These are phyloP conservation scores for Colletotrichum sp. DNA, from an alignment of 2,329 filamentous ascomycete genomes.

Conservation along the genomic window DNA sequence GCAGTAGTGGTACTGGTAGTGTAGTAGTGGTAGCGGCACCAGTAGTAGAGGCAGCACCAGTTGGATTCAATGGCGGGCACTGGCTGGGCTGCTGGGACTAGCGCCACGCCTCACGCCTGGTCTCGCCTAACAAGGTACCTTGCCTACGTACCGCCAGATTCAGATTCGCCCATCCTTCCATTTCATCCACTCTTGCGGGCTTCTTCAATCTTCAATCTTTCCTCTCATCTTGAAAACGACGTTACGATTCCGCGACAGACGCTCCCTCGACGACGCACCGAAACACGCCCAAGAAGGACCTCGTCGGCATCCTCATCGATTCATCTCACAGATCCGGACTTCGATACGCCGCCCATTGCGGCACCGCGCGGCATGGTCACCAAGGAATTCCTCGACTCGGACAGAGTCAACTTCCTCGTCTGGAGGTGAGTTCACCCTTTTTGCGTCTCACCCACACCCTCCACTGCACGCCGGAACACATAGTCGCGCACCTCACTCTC, in stretches of 20 bases:
- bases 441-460: slow-evolving; percentile 22
- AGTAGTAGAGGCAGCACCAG: not conserved
- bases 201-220: slow-evolving; percentile 22
- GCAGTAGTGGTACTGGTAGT: not conserved
- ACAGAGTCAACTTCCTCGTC: slow-evolving; percentile 73
- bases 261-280: slow-evolving; percentile 11
- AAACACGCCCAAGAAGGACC: not conserved
- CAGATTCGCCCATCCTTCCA: slow-evolving; percentile 21
- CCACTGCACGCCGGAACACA: not conserved
- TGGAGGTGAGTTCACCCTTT: slow-evolving; percentile 64
- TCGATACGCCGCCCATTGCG: slow-evolving; percentile 20
- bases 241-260: not conserved
- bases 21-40: not conserved
- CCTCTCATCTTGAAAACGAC: slow-evolving; percentile 22
- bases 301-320: not conserved
- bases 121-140: slow-evolving; percentile 23
- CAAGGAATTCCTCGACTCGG: slow-evolving; percentile 69
- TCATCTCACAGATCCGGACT: not conserved
- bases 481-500: slow-evolving; percentile 10
- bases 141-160: slow-evolving; percentile 21
- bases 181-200: slow-evolving; percentile 21
- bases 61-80: not conserved
- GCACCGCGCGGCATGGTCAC: slow-evolving; percentile 39
- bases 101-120: slow-evolving; percentile 21
- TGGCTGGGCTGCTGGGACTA: slow-evolving; percentile 18